phyloP scores from a whole-genome alignment of 768 basidiomycete genomes.

The Xanthoconium stramineum region DNA sequence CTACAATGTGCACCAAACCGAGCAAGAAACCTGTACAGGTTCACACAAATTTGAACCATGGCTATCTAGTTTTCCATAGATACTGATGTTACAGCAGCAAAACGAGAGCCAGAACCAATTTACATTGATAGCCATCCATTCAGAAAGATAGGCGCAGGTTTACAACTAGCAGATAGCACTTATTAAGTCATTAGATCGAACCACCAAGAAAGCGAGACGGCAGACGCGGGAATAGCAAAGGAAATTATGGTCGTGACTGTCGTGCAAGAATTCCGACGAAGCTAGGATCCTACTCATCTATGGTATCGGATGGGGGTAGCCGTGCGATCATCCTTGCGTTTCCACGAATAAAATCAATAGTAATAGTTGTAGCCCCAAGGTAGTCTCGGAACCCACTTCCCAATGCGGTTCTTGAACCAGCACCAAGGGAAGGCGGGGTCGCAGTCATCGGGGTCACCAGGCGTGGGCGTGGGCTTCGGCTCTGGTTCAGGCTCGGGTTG shows the following conservation, averaged over 20 bases:
- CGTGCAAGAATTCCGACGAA: slow-evolving; percentile 1
- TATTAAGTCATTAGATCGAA: slow-evolving; percentile 11
- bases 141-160: background rate
- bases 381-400: slow-evolving; percentile 21
- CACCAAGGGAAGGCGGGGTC: slow-evolving; percentile 20
- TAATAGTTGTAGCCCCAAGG: slow-evolving; percentile 26
- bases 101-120: background rate
- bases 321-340: slow-evolving; percentile 3
- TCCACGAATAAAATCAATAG: slow-evolving; percentile 14
- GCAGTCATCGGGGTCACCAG: slow-evolving; percentile 35
- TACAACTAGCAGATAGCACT: slow-evolving; percentile 3
- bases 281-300: slow-evolving; percentile 11
- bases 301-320: slow-evolving; percentile 19
- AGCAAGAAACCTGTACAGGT: no score
- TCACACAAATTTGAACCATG: no score
- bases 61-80: no score
- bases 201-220: slow-evolving; percentile 9
- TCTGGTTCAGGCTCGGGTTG: slow-evolving; percentile 18
- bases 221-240: background rate
- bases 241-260: background rate
- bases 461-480: slow-evolving; percentile 31
- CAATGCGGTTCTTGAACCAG: slow-evolving; percentile 17
- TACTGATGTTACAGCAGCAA: no score
- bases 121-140: background rate
- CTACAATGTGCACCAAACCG: no score